phyloP scores from a whole-genome alignment of 2,329 filamentous ascomycete species.

The Ilyonectria sp. region DNA sequence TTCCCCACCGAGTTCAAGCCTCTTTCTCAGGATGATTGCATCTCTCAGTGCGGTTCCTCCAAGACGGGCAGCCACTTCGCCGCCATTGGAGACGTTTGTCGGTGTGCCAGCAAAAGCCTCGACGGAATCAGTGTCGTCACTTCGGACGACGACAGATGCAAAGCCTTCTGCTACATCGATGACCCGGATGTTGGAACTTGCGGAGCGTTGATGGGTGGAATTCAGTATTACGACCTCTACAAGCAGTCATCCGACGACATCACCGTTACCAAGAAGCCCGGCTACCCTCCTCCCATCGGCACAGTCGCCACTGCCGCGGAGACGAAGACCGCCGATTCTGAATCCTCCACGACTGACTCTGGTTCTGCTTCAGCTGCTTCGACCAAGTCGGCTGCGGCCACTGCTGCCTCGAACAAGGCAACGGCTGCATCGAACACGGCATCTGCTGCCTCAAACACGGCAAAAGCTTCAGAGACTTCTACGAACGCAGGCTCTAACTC shows the following conservation, averaged over 20 bases:
- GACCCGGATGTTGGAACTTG: not conserved
- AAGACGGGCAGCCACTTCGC: slow-evolving; percentile 5
- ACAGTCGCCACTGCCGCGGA: not conserved
- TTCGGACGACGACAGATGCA: slow-evolving; percentile 3
- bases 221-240: slow-evolving; percentile 6
- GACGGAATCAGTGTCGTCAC: not conserved
- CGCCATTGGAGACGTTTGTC: slow-evolving; percentile 6
- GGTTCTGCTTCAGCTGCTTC: not conserved
- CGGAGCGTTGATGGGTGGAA: not conserved
- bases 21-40: not conserved
- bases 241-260: not conserved
- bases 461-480: not conserved
- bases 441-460: not conserved
- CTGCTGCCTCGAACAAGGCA: not conserved
- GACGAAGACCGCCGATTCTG: not conserved
- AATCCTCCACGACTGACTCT: not conserved
- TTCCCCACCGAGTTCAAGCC: not conserved
- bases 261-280: not conserved
- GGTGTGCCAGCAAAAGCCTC: not conserved
- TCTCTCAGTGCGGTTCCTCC: not conserved
- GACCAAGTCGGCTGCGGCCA: not conserved
- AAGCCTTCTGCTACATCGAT: slow-evolving; percentile 1
- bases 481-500: not conserved
- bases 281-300: not conserved
- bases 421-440: not conserved